Percentiles rank a stretch among this genome's conserved stretches.
phyloP scores from a whole-genome alignment of 805 yeast genomes.

The Ascoidea tarda region DNA sequence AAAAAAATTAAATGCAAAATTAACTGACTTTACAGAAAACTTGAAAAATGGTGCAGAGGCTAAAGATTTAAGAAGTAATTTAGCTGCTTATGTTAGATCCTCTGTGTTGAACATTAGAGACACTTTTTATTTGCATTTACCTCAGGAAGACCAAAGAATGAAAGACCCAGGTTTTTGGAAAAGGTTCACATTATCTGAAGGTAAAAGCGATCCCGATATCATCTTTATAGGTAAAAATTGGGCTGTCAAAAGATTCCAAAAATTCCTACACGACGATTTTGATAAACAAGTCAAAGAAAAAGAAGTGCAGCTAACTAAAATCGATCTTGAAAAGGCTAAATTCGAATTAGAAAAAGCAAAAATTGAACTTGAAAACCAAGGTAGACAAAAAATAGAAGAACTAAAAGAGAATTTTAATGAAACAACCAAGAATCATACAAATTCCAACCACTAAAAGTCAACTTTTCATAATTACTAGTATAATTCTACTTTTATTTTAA shows the following conservation, averaged over 20 bases:
- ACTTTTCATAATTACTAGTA: too few relatives aligned
- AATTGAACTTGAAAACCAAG: neutral
- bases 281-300: constrained; percentile 3
- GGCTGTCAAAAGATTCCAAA: constrained; percentile 65
- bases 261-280: constrained; percentile 17
- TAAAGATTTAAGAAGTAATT: constrained; percentile 45
- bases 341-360: neutral
- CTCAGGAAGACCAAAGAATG: constrained; percentile 57
- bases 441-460: neutral
- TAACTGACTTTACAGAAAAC: constrained; percentile 44
- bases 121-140: constrained; percentile 19
- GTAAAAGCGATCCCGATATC: constrained; percentile 52
- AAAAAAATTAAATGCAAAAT: constrained; percentile 34
- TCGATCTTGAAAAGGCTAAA: neutral
- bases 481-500: too few relatives aligned
- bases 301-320: neutral
- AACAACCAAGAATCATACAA: neutral
- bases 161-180: constrained; percentile 66
- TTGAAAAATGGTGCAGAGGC: constrained; percentile 54
- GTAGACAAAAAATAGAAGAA: neutral
- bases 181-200: constrained; percentile 47
- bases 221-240: constrained; percentile 68
- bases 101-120: constrained; percentile 37
- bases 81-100: constrained; percentile 57
- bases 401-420: neutral